Percentiles rank a stretch among this genome's conserved stretches.
Evolutionary conservation across 1,284 basidiomycete genomes (phyloP).

Genomic region (Takashimella koratensis): DNA sequence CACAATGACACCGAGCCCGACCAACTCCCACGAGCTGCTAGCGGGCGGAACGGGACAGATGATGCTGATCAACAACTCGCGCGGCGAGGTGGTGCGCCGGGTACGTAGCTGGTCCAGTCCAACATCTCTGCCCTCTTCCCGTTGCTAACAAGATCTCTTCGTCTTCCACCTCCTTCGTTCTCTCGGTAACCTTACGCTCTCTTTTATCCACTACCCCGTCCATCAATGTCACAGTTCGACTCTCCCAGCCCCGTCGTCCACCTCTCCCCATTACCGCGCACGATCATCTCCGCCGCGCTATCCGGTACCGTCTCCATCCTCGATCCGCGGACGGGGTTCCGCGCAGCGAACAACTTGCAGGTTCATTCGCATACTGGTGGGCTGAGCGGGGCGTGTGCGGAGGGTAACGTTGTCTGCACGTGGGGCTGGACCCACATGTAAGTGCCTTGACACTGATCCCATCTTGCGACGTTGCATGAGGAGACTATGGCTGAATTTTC

Average conservation of each 20-base stretch:
- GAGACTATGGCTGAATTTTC: too few relatives aligned
- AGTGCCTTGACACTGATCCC: too few relatives aligned
- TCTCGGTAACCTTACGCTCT: too few relatives aligned
- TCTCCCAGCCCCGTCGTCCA: conserved; percentile 37
- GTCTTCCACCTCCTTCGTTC: conserved; percentile 30
- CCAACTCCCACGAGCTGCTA: conserved; percentile 56
- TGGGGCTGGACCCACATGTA: conserved; percentile 83
- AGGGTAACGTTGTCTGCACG: conserved; percentile 74
- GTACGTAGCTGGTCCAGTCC: conserved; percentile 37
- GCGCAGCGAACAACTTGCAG: conserved; percentile 52
- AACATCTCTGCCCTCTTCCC: conserved; percentile 28
- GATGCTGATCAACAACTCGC: conserved; percentile 67
- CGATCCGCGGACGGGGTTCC: conserved; percentile 65
- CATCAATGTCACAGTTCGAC: conserved; percentile 28
- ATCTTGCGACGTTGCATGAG: too few relatives aligned
- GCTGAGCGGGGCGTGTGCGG: conserved; percentile 73
- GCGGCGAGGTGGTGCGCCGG: conserved; percentile 64
- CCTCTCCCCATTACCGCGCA: conserved; percentile 36
- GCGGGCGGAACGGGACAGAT: conserved; percentile 60
- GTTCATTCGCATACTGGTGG: conserved; percentile 76
- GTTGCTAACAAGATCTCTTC: too few relatives aligned
- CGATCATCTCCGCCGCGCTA: conserved; percentile 68
- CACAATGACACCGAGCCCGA: conserved; percentile 49
- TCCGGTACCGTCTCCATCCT: conserved; percentile 82
- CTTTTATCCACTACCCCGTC: conserved; percentile 56